Evolutionary conservation across 2,329 filamentous ascomycete species (phyloP).

Genomic region (Colletotrichum magnum): DNA sequence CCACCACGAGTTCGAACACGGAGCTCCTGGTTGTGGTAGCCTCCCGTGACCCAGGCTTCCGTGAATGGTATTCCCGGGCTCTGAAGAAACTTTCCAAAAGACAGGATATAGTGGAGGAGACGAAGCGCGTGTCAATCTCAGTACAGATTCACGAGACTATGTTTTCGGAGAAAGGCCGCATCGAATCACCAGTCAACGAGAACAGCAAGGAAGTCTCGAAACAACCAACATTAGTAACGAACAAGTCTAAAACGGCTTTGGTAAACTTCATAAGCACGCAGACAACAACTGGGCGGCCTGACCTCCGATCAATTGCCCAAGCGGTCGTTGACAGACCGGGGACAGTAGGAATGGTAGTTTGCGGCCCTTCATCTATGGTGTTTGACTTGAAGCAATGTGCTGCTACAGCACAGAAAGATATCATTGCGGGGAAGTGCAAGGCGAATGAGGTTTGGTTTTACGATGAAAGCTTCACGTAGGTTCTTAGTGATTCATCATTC

Average conservation of each 20-base stretch:
- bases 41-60: constrained; percentile 23
- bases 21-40: constrained; percentile 30
- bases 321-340: constrained; percentile 5
- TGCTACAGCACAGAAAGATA: constrained; percentile 40
- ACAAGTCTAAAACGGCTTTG: neutral
- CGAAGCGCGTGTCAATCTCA: neutral
- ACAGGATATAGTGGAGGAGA: neutral
- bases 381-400: constrained; percentile 43
- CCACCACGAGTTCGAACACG: constrained; percentile 22
- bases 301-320: constrained; percentile 28
- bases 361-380: constrained; percentile 45
- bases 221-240: constrained; percentile 1
- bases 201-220: constrained; percentile 3
- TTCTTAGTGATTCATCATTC: neutral
- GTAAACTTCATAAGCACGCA: neutral
- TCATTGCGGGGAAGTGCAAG: neutral
- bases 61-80: constrained; percentile 32
- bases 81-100: neutral
- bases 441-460: constrained; percentile 45
- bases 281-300: constrained; percentile 38
- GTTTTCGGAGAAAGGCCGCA: neutral
- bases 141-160: constrained; percentile 19
- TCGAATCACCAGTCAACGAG: neutral
- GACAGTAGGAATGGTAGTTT: constrained; percentile 44
- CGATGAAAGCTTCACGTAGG: constrained; percentile 45